Evolutionary conservation across 768 basidiomycete species (phyloP), one percentile per base, ranked within the genome.

Genomic region (Naematelia encephala): DNA sequence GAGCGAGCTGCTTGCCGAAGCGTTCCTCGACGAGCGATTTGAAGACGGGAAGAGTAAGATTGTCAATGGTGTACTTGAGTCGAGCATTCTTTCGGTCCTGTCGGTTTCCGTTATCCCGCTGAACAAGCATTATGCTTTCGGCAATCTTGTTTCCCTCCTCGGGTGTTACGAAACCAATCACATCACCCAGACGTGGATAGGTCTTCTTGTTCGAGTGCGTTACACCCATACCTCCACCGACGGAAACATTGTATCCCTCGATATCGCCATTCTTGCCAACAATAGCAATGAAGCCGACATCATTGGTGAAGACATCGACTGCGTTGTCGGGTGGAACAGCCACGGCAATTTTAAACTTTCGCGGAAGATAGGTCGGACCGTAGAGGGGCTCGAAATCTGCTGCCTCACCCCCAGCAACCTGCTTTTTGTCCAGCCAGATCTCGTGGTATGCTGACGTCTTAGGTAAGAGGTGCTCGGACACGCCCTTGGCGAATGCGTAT

Each of bases 171-270:
- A 98, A 99, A 51, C 96, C 96, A 61, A 99, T 84, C 48, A 96
- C 79, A 69, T 87, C 87, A 26, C 85, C 91, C 46, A 86, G 78
- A 53, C 96, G 87, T 47, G 96, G 96, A 76, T 98, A 98, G 0
- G 96, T 99, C 82, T 96, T 93, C 82, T 97, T 98, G 82, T 91
- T 94, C 29, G 91, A 91, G 69, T 98, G 94, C 0, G 96, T 98
- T 45, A 97, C 96, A 77, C 96, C 96, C 96, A 99, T 99, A 50
- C 96, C 96, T 67, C 96, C 96, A 57, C 96, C 96, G 45, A 90
- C 81, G 14, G 87, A 79, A 53, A 99, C 92, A 73, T 99, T 96
- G 83, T 96, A 99, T 44, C 96, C 96, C 54, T 82, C 82, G 19
- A 99, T 80, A 62, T 88, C 82, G 51, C 90, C 90, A 22, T 85